Base-by-base conservation (phyloP, 805 yeast species). In the Ogataea pini region DNA sequence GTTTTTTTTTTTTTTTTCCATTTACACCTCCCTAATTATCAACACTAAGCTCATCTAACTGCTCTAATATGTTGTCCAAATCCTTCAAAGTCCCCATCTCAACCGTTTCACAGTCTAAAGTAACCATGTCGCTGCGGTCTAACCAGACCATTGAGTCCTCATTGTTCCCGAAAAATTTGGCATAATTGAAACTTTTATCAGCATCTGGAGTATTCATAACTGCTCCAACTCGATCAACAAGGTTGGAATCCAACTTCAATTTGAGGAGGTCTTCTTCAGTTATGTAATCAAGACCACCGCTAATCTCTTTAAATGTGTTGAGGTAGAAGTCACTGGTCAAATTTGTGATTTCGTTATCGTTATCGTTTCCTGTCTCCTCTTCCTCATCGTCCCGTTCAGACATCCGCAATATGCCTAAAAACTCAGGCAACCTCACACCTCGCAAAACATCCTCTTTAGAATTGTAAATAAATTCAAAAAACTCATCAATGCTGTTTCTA, bases 241-340 rank as follows among this genome's bases (percentile, higher is more conserved):
- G 28, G 1, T 39, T 47, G n/a, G 56, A 29, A 29, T 59, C 54
- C n/a, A 66, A 41, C 7, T 55, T 44, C 3, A 77, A 65, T 27
- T 64, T 61, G 29, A 64, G 64, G 18, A 76, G 56, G 44, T 76
- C 79, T 7, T 61, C 57, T 16, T 61, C 67, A 1, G 73, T 63
- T n/a, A 76, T 58, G 51, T 62, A 62, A 24, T 62, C 62, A 45
- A 70, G 72, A 12, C 75, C 75, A 22, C 63, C 60, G 17, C 75
- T 69, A 20, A 73, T 60, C 36, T 72, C 72, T 34, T 65, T 57
- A 55, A 76, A 75, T 25, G 65, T 74, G 50, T 56, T 67, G 60
- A 51, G 58, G 54, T 33, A 73, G 40, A 71, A 70, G 31, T 71
- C 72, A 43, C 74, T 72, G 1, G 72, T 63, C 20, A 71, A 65